Evolutionary conservation across 257 asterid species (phyloP), one percentile per base, ranked within the genome.

Genomic region (Fraxinus americana): DNA sequence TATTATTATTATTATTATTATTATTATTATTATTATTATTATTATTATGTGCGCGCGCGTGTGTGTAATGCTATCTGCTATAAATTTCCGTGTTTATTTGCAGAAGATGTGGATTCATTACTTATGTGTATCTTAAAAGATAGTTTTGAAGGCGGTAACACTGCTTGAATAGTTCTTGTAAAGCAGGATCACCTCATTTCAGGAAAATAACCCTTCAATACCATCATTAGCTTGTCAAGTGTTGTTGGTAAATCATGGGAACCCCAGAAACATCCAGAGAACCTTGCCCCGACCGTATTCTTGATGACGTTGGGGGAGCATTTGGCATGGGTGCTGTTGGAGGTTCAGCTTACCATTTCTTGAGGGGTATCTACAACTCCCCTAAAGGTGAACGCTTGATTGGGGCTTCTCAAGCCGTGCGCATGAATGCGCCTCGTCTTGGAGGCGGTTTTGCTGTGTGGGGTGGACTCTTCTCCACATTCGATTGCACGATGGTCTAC

Each of bases 371-470:
- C 63, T 91, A 91, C 66, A 83, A 90, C 84, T 89, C 97, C 19
- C 99, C 99, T 63, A 63, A 63, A 63, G 69, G 69, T 7, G 69
- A 63, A 63, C 69, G 69, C 10, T 27, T 63, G 17, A 32, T 82
- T 34, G 98, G 98, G 30, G 99, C 91, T 12, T 80, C 91, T 36
- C 98, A 94, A 80, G 96, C 98, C 14, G 92, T 92, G 77, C 91
- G 98, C 30, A 94, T 94, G 99, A 94, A 94, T 71, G 99, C 99
- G 0, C 92, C 98, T 76, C 97, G 98, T 32, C 89, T 94, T 23
- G 98, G 99, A 69, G 99, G 99, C 30, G 87, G 99, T 87, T 94
- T 94, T 83, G 99, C 99, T 35, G 97, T 94, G 3, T 94, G 99
- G 99, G 98, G 98, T 19, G 97, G 97, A 5, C 94, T 94, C 23